Conservation (phyloP, 148 eudicot genomes). For the Silene latifolia region DNA sequence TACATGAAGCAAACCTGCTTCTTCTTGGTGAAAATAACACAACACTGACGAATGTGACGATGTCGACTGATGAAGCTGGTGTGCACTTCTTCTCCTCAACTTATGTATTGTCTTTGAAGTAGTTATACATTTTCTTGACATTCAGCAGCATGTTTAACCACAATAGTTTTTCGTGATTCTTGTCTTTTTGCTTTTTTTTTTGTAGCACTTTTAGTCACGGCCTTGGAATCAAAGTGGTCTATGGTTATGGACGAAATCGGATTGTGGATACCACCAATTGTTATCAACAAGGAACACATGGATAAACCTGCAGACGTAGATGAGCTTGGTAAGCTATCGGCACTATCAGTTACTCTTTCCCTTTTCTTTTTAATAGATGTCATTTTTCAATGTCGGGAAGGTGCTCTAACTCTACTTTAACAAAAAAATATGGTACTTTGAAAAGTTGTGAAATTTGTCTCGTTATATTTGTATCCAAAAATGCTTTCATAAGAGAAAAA, state of each 20-base stretch:
- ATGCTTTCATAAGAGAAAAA: too few relatives aligned
- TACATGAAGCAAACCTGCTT: slow-evolving; percentile 47
- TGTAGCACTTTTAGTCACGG: slow-evolving; percentile 49
- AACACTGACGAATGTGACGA: slow-evolving; percentile 34
- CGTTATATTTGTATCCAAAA: too few relatives aligned
- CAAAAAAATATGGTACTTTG: too few relatives aligned
- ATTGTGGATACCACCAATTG: slow-evolving; percentile 64
- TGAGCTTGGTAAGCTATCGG: slow-evolving; percentile 55
- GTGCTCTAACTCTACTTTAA: background rate
- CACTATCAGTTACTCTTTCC: background rate
- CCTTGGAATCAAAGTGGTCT: slow-evolving; percentile 62
- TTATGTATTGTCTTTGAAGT: background rate
- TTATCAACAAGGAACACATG: slow-evolving; percentile 54
- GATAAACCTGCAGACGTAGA: slow-evolving; percentile 75
- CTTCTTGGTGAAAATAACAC: slow-evolving; percentile 33
- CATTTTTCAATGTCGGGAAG: background rate
- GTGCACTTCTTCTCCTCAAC: slow-evolving; percentile 9
- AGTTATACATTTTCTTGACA: background rate
- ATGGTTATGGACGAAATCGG: slow-evolving; percentile 68
- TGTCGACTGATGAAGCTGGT: slow-evolving; percentile 68
- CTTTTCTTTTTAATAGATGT: background rate
- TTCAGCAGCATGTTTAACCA: background rate
- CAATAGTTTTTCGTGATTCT: background rate
- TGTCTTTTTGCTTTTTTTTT: slow-evolving; percentile 12
- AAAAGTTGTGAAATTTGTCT: too few relatives aligned